phyloP scores from a whole-genome alignment of 148 eudicot species.

The Tetragonia tetragonoides region DNA sequence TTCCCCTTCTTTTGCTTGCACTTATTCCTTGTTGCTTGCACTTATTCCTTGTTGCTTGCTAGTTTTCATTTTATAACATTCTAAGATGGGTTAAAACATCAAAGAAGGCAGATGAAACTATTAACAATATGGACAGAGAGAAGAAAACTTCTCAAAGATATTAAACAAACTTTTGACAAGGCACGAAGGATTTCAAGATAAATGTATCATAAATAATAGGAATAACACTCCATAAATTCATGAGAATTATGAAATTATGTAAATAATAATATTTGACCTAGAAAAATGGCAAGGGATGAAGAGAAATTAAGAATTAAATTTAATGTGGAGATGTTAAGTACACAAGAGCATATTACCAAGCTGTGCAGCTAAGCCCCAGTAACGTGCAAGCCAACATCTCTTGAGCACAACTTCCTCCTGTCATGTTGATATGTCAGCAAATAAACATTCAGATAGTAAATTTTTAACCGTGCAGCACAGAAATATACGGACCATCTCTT shows the following conservation, averaged over 20 bases:
- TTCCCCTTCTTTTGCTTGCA: too few relatives aligned
- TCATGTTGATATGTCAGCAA: conserved; percentile 20
- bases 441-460: conserved; percentile 11
- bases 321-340: not conserved
- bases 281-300: not conserved
- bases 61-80: too few relatives aligned
- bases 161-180: not conserved
- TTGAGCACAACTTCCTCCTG: conserved; percentile 97
- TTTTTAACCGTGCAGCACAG: not conserved
- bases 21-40: too few relatives aligned
- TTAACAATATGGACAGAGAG: not conserved
- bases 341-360: conserved; percentile 45
- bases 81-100: not conserved
- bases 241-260: not conserved
- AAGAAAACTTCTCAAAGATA: too few relatives aligned
- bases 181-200: not conserved
- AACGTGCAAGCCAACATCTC: conserved; percentile 95
- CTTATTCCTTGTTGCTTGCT: too few relatives aligned
- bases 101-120: too few relatives aligned
- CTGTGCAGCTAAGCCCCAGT: conserved; percentile 86
- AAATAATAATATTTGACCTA: not conserved
- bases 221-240: not conserved
- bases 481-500: conserved; percentile 64
- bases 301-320: not conserved
- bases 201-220: not conserved